A percentile compares a stretch with the other conserved stretches of the same genome.
Evolutionary conservation across 495 filamentous ascomycete species (phyloP).

Genomic region (Podospora fimiseda): DNA sequence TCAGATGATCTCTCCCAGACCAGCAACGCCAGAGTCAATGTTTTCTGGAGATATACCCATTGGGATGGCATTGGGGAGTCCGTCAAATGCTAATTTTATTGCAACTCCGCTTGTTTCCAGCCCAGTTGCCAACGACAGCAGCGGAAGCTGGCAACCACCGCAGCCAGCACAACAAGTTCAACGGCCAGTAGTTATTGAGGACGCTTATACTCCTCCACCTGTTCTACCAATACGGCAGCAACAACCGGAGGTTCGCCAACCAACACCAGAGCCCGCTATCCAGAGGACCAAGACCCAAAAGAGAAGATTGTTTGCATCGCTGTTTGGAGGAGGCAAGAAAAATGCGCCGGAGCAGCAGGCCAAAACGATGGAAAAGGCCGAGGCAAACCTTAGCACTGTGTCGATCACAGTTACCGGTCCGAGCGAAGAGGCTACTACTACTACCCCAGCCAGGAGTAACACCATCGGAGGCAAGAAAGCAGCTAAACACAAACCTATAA

Average conservation of each 20-base stretch:
- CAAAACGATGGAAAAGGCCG: slow-evolving; percentile 14
- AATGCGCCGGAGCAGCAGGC: slow-evolving; percentile 20
- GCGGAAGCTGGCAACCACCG: slow-evolving; percentile 20
- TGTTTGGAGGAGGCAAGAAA: slow-evolving; percentile 45
- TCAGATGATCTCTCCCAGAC: slow-evolving; percentile 22
- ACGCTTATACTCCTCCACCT: neutral
- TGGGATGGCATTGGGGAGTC: slow-evolving; percentile 56
- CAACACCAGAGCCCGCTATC: slow-evolving; percentile 23
- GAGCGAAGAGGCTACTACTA: slow-evolving; percentile 1
- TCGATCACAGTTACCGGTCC: slow-evolving; percentile 10
- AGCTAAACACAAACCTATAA: slow-evolving; percentile 32
- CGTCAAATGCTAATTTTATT: slow-evolving; percentile 15
- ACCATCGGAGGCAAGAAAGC: slow-evolving; percentile 26
- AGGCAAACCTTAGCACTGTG: slow-evolving; percentile 10
- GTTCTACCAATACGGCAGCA: neutral
- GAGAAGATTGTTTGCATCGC: slow-evolving; percentile 42
- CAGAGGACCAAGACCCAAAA: slow-evolving; percentile 38
- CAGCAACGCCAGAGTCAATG: slow-evolving; percentile 37
- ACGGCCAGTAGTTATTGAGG: slow-evolving; percentile 2
- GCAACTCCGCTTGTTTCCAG: neutral
- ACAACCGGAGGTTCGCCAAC: neutral
- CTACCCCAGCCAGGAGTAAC: slow-evolving; percentile 30
- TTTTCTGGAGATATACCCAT: slow-evolving; percentile 37
- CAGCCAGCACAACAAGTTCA: slow-evolving; percentile 13
- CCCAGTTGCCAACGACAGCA: slow-evolving; percentile 10